Base-by-base conservation (phyloP, 768 basidiomycete genomes). In the Myochromella boudieri region DNA sequence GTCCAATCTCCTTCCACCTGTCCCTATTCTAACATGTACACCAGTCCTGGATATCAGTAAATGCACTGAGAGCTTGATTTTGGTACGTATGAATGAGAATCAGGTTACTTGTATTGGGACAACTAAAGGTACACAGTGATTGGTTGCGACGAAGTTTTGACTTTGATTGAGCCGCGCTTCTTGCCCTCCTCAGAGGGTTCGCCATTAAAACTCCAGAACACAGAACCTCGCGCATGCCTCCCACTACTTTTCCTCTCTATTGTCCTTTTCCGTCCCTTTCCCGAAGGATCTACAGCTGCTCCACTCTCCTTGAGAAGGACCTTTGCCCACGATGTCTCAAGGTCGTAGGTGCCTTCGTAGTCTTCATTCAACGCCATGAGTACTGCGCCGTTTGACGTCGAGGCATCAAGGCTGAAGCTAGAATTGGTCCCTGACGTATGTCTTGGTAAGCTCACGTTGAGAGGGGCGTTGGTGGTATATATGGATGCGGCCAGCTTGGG, bases 341-440 rank as follows among this genome's bases (percentile, higher is more conserved):
- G 34, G 10, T 44, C 34, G 26, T n/a, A 44, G 17, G 43, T 26
- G 9, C 43, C 43, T 24, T 44, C 43, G 20, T 44, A 44, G 21
- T 37, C 43, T 6, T 32, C 22, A 21, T 44, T 18, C 1, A 44
- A 14, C 6, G 3, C 4, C 7, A 44, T 21, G 3, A 9, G 17
- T 12, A 34, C 3, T 4, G 33, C 33, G 10, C 22, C 43, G 17
- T 44, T 44, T 6, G 32, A 36, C 8, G 43, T 44, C 17, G 33
- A 15, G 34, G 43, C 43, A 15, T 36, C 24, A 14, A 44, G 25
- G 43, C 27, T n/a, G 43, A 44, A 44, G 25, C 33, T 44, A 20
- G 43, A 36, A 20, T 44, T 26, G 32, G 11, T 15, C 10, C 32
- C 33, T 4, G 27, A 17, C 3, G 33, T 8, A 6, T 36, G 10